Evolutionary conservation across 2,329 filamentous ascomycete genomes (phyloP), one percentile per base, ranked within the genome.

Genomic region (Polychaeton citri): DNA sequence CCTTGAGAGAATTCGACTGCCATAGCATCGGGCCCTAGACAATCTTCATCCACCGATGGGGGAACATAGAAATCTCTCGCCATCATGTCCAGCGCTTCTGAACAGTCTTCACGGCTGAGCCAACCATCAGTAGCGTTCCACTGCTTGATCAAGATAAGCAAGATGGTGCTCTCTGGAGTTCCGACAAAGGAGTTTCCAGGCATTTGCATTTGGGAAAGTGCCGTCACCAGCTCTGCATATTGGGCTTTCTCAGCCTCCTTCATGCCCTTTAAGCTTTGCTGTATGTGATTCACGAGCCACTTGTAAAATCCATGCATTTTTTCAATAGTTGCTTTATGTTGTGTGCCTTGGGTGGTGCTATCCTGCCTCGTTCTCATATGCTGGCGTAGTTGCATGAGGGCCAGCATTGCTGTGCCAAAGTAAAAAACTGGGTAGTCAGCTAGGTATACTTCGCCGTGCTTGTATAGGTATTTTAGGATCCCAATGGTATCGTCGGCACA

Each of bases 401-500:
- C 80, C 1, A 85, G 84, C 13, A 95, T 63, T 1, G 80, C 72
- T 43, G 87, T 81, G 0, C 87, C 88, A 8, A 82, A 78, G 30
- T 92, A 65, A 48, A 95, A 95, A 0, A 77, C 79, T 1, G 85
- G 76, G 1, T 71, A 67, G 20, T 71, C 66, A 3, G 57, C 60
- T 4, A 98, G 65, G 52, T 88, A 77, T 4, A 61, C 48, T 12
- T 64, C 62, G 6, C 88, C 86, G 35, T 72, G 70, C 5, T 72
- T 65, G 10, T 96, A 66, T 1, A 99, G 69, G 57, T 93, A 95
- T 55, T 85, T 81, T 40, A 82, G 76, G 21, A 98, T 72, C 0
- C 87, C 88, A 31, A 96, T 68, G 2, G 83, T 79, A 61, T 98
- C 90, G 51, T 94, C 84, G 7, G 87, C 82, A 57, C 88, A 96